These are phyloP conservation scores for Phaffia australis DNA, from an alignment of 768 basidiomycete genomes.

Conservation along the genomic window DNA sequence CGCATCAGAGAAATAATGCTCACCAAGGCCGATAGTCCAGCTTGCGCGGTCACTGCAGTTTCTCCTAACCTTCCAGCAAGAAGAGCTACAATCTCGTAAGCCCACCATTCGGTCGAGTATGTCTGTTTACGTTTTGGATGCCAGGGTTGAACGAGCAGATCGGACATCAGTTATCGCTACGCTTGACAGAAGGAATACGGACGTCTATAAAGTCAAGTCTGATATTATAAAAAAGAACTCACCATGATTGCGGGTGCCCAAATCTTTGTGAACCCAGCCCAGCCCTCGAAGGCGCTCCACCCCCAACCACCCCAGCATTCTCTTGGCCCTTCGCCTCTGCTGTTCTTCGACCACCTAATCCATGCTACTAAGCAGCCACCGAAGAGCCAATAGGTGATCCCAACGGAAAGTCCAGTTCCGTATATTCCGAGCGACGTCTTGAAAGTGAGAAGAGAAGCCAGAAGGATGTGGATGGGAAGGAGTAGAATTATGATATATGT, in stretches of 20 bases:
- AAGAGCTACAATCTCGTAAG: conserved; percentile 70
- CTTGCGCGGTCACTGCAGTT: conserved; percentile 61
- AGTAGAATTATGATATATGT: conserved; percentile 54
- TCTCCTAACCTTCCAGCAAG: conserved; percentile 61
- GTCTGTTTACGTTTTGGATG: conserved; percentile 36
- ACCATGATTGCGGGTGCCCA: conserved; percentile 60
- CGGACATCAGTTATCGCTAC: neutral
- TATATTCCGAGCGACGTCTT: conserved; percentile 52
- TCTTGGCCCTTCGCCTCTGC: conserved; percentile 34
- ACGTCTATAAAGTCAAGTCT: neutral
- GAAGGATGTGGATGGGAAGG: conserved; percentile 54
- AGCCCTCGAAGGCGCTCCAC: conserved; percentile 9
- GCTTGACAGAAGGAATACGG: neutral
- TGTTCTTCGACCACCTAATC: conserved; percentile 47
- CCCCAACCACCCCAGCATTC: conserved; percentile 40
- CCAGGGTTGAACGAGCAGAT: neutral
- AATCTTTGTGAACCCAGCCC: conserved; percentile 48
- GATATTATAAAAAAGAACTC: neutral
- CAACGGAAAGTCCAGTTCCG: conserved; percentile 58
- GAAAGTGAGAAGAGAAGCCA: conserved; percentile 56
- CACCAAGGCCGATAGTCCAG: conserved; percentile 34
- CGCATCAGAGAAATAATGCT: neutral
- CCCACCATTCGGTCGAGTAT: conserved; percentile 74
- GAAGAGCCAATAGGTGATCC: conserved; percentile 59
- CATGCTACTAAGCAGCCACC: conserved; percentile 48